Evolutionary conservation across 2,329 filamentous ascomycete genomes (phyloP).

Genomic region (Cordyceps tenuipes): DNA sequence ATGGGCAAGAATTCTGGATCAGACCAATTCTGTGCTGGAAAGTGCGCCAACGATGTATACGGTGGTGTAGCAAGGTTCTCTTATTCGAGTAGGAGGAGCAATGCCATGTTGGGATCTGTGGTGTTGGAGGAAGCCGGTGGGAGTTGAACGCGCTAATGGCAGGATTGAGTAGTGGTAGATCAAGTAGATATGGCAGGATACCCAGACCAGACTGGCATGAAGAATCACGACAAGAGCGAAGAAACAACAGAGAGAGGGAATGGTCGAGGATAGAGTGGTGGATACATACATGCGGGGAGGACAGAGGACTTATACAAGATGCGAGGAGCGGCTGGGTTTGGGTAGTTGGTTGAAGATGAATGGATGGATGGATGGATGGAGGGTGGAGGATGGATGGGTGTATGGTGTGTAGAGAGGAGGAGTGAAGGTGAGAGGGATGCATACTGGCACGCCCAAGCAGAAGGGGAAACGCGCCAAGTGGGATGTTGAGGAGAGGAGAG

Average conservation of each 20-base stretch:
- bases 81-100: neutral
- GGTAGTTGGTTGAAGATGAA: neutral
- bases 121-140: neutral
- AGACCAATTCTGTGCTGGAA: neutral
- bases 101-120: neutral
- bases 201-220: neutral
- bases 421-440: neutral
- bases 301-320: slow-evolving; percentile 11
- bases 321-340: slow-evolving; percentile 11
- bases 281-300: slow-evolving; percentile 12
- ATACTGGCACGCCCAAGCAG: neutral
- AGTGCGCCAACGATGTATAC: neutral
- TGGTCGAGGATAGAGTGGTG: slow-evolving; percentile 6
- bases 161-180: slow-evolving; percentile 2
- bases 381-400: neutral
- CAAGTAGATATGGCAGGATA: neutral
- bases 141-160: neutral
- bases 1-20: neutral
- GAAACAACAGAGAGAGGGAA: neutral
- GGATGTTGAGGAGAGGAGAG: neutral
- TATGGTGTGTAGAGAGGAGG: neutral
- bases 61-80: neutral
- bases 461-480: slow-evolving; percentile 5
- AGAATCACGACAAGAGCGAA: neutral
- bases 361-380: neutral